These are phyloP conservation scores for Kuraishia ogatae DNA, from an alignment of 805 yeast species.

Conservation along the genomic window DNA sequence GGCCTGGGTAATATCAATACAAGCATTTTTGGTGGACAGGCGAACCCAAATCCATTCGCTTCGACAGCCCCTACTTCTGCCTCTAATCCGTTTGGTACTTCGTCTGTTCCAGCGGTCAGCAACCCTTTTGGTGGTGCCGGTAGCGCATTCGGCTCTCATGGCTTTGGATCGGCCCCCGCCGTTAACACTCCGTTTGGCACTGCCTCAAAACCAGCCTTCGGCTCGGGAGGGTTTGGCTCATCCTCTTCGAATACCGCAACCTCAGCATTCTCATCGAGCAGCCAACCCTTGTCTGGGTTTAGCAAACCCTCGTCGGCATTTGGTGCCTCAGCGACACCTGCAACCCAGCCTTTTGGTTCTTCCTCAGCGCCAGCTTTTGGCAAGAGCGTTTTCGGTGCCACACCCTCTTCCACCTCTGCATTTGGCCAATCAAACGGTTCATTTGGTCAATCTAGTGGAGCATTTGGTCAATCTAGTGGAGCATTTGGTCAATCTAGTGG, in stretches of 20 bases:
- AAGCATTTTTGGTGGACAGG: slow-evolving; percentile 5
- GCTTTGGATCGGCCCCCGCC: slow-evolving; percentile 6
- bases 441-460: not conserved
- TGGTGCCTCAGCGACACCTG: slow-evolving; percentile 1
- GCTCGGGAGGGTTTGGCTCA: not conserved
- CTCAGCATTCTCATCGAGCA: not conserved
- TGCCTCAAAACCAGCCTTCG: not conserved
- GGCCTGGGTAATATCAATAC: slow-evolving; percentile 2
- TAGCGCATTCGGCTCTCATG: slow-evolving; percentile 11
- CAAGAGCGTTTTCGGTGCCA: not conserved
- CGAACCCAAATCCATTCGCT: slow-evolving; percentile 16
- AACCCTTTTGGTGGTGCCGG: slow-evolving; percentile 4
- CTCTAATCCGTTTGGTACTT: slow-evolving; percentile 2
- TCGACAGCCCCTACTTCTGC: slow-evolving; percentile 2
- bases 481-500: not conserved
- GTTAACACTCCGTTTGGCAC: slow-evolving; percentile 1
- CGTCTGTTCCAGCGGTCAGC: not conserved
- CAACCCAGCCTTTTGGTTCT: slow-evolving; percentile 1
- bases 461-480: not conserved
- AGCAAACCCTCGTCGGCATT: not conserved
- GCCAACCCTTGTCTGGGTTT: not conserved
- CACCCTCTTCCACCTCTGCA: not conserved
- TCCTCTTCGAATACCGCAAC: not conserved
- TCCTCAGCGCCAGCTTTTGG: not conserved
- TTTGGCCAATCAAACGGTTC: not conserved